A percentile compares a stretch with the other conserved stretches of the same genome.
phyloP scores from a whole-genome alignment of 371 early-diverging fungal genomes.

The Mucor sp. region DNA sequence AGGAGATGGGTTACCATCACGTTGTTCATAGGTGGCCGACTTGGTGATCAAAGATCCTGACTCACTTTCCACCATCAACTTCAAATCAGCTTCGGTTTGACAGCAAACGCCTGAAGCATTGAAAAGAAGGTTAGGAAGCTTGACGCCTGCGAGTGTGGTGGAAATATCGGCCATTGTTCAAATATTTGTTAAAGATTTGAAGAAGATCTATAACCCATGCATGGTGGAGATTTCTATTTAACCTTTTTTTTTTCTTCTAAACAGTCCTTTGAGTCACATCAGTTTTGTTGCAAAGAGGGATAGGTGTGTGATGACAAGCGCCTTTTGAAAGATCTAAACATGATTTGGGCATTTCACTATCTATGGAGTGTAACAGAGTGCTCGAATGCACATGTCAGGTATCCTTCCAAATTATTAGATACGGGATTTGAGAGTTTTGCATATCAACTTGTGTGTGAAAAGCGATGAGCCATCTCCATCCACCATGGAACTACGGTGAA shows the following conservation, averaged over 20 bases:
- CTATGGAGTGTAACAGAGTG: too few species aligned
- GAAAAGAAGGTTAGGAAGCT: slow-evolving; percentile 48
- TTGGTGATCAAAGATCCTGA: slow-evolving; percentile 55
- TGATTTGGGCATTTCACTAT: too few species aligned
- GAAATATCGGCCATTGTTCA: slow-evolving; percentile 48
- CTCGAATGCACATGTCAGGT: too few species aligned
- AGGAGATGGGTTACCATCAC: slow-evolving; percentile 52
- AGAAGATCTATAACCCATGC: background rate
- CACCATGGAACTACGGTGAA: too few species aligned
- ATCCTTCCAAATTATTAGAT: too few species aligned
- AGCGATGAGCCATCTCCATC: too few species aligned
- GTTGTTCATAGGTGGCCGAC: slow-evolving; percentile 44
- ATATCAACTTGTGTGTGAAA: too few species aligned
- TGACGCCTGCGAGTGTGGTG: slow-evolving; percentile 47
- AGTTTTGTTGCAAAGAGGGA: background rate
- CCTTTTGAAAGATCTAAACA: background rate
- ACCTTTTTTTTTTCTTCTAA: background rate
- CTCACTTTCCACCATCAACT: slow-evolving; percentile 40
- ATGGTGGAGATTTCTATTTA: background rate
- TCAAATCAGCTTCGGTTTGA: slow-evolving; percentile 42
- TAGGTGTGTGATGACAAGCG: background rate
- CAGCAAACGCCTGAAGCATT: slow-evolving; percentile 56
- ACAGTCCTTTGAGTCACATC: slow-evolving; percentile 3
- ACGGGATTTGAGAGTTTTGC: too few species aligned
- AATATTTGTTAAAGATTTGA: background rate